Evolutionary conservation across 2,329 filamentous ascomycete species (phyloP).

Genomic region (Rosellinia necatrix): DNA sequence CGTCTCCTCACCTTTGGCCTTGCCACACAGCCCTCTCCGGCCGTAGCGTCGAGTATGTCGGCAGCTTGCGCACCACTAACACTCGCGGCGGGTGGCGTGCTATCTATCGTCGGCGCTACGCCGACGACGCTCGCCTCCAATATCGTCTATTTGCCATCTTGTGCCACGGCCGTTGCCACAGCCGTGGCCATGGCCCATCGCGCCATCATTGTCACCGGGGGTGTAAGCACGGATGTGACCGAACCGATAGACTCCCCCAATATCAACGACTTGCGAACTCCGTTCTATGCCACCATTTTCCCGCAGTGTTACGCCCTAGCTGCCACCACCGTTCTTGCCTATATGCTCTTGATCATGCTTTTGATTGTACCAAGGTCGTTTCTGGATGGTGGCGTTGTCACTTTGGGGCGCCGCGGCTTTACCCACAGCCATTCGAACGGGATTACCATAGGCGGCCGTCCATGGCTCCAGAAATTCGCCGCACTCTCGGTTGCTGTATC

Average conservation of each 20-base stretch:
- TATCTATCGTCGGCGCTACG: conserved; percentile 57
- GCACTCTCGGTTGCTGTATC: conserved; percentile 78
- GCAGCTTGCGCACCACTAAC: conserved; percentile 47
- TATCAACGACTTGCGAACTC: conserved; percentile 70
- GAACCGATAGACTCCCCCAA: conserved; percentile 44
- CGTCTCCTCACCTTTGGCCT: conserved; percentile 32
- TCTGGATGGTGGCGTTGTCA: conserved; percentile 81
- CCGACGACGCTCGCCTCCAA: conserved; percentile 63
- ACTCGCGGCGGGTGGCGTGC: conserved; percentile 50
- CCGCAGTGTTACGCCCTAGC: conserved; percentile 93
- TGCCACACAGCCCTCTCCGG: conserved; percentile 39
- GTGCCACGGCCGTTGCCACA: conserved; percentile 50
- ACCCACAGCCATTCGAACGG: conserved; percentile 79
- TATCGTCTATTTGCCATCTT: conserved; percentile 64
- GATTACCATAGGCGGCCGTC: conserved; percentile 85
- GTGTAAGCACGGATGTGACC: conserved; percentile 47
- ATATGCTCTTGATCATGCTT: conserved; percentile 91
- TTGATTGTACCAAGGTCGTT: conserved; percentile 95
- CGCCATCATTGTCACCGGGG: conserved; percentile 48
- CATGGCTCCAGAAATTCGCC: conserved; percentile 88
- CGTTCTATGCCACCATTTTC: conserved; percentile 92
- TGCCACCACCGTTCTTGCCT: conserved; percentile 87
- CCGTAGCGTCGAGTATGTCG: conserved; percentile 30
- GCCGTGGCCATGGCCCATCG: conserved; percentile 44
- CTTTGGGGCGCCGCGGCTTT: conserved; percentile 80